Evolutionary conservation across 768 basidiomycete genomes (phyloP), one percentile per base, ranked within the genome.

Genomic region (Chalciporus chontae): DNA sequence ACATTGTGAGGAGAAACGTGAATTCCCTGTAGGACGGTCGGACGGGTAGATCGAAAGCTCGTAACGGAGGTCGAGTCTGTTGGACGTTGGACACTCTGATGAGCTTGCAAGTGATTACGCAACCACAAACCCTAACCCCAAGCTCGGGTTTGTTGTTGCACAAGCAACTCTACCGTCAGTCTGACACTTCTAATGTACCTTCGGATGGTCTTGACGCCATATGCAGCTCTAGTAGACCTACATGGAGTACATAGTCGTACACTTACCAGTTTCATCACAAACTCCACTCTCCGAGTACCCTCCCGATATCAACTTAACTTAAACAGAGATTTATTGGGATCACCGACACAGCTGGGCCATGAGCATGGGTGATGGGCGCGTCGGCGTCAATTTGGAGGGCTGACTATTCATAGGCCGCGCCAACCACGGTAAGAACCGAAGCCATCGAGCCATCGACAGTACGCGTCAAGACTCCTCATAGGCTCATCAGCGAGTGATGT

Each of bases 1-100:
- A 65, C 77, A 80, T 81, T 11, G 26, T 44, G 41, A 21, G 44
- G 8, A 11, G 34, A 36, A 36, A 36, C n/a, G 15, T 6, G 6
- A n/a, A 5, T n/a, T 45, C 17, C 6, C 17, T 18, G 27, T 17
- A 6, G 24, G 41, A 5, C 34, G 7, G n/a, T 15, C 34, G 3
- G n/a, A 36, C 7, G 5, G n/a, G 8, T 31, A 31, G 31, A 31
- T 14, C 14, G n/a, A 36, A 15, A 14, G 34, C 34, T 17, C 10
- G 14, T 23, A 26, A 26, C 7, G 5, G 7, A 18, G n/a, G 17
- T 15, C 24, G 3, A 24, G n/a, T n/a, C n/a, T n/a, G 26, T 26
- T 7, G n/a, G n/a, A n/a, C n/a, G n/a, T n/a, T n/a, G n/a, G n/a
- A n/a, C n/a, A n/a, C n/a, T n/a, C n/a, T n/a, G n/a, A n/a, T n/a